phyloP scores from a whole-genome alignment of 768 basidiomycete species.

The Phallus indusiatus region DNA sequence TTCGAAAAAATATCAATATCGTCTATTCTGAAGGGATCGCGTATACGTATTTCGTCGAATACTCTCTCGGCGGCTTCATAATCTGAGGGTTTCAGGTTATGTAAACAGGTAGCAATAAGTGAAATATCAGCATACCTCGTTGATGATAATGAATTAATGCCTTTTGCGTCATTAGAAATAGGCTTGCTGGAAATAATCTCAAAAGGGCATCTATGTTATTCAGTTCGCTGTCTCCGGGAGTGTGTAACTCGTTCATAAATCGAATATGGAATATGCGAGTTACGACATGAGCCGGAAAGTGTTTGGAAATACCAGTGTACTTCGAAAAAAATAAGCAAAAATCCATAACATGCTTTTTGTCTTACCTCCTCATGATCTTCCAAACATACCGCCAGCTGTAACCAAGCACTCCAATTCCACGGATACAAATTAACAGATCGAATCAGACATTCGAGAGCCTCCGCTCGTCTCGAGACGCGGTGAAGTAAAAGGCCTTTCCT shows the following conservation, averaged over 20 bases:
- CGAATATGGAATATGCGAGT: constrained; percentile 69
- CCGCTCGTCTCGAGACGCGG: constrained; percentile 68
- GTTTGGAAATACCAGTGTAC: constrained; percentile 4
- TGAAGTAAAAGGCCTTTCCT: constrained; percentile 82
- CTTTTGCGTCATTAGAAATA: constrained; percentile 79
- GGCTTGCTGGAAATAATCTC: constrained; percentile 66
- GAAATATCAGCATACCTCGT: constrained; percentile 51
- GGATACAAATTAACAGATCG: constrained; percentile 68
- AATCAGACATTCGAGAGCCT: constrained; percentile 76
- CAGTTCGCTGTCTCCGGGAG: constrained; percentile 79
- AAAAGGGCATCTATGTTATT: constrained; percentile 73
- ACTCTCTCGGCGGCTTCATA: constrained; percentile 77
- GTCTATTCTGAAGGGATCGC: constrained; percentile 86
- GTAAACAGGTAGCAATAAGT: not conserved
- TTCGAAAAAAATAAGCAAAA: not conserved
- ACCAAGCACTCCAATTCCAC: constrained; percentile 97
- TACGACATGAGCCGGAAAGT: constrained; percentile 6
- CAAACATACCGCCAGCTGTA: constrained; percentile 67
- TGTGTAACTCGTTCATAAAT: constrained; percentile 82
- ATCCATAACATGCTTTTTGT: not conserved
- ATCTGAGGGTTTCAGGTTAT: constrained; percentile 38
- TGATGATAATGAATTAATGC: constrained; percentile 85
- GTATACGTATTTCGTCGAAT: constrained; percentile 70
- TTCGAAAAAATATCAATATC: constrained; percentile 95
- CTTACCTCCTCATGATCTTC: constrained; percentile 79